A percentile compares a stretch with the other conserved stretches of the same genome.
phyloP scores from a whole-genome alignment of 192 early-diverging fungal genomes.

The Coemansia sp. region DNA sequence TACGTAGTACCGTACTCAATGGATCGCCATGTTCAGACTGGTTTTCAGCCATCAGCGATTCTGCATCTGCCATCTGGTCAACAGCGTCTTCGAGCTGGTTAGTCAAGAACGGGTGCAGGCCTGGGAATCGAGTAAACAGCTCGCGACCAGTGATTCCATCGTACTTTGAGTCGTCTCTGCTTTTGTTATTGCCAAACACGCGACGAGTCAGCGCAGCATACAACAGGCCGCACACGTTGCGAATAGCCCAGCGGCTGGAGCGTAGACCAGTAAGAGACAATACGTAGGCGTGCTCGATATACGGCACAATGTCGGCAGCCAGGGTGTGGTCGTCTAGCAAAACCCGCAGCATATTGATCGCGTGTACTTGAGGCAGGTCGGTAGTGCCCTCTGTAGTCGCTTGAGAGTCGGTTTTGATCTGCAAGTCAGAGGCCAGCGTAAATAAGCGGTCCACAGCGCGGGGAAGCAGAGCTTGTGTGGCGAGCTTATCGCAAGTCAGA shows the following conservation, averaged over 20 bases:
- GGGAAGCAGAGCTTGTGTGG: constrained; percentile 62
- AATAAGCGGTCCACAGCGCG: constrained; percentile 72
- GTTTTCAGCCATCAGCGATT: neutral
- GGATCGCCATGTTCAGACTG: constrained; percentile 3
- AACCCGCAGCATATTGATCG: constrained; percentile 83
- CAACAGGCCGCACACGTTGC: constrained; percentile 92
- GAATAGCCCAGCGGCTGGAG: constrained; percentile 83
- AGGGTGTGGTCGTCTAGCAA: constrained; percentile 85
- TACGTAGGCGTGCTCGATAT: constrained; percentile 74
- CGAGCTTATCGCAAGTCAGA: constrained; percentile 67
- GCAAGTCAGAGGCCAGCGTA: constrained; percentile 52
- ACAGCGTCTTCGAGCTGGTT: constrained; percentile 74
- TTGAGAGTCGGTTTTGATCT: neutral
- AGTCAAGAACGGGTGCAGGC: constrained; percentile 75
- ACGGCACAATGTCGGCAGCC: constrained; percentile 70
- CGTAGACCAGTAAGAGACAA: constrained; percentile 81
- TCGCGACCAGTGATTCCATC: constrained; percentile 85
- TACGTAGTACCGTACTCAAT: constrained; percentile 24
- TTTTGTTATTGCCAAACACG: constrained; percentile 81
- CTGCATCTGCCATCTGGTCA: constrained; percentile 49
- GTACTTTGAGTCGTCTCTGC: constrained; percentile 68
- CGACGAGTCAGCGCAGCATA: constrained; percentile 84
- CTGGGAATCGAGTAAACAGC: constrained; percentile 87
- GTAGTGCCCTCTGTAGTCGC: constrained; percentile 59
- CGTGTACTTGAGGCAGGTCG: constrained; percentile 91